phyloP scores from a whole-genome alignment of 306 rosid genomes.

The Datisca glomerata region DNA sequence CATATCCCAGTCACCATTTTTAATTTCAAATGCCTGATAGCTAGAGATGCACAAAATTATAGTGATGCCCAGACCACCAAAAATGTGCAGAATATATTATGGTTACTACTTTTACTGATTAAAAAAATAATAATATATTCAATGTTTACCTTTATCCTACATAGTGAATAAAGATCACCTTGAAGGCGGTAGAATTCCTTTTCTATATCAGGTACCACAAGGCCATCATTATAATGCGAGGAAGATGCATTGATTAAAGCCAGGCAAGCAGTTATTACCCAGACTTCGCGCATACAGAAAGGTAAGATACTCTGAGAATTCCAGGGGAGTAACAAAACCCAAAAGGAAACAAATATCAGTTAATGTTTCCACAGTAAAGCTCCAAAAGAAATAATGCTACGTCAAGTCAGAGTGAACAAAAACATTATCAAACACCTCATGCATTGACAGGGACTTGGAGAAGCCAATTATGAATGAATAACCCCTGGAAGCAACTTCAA shows the following conservation, averaged over 20 bases:
- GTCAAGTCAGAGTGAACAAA: conserved; percentile 4
- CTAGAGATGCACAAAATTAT: no score
- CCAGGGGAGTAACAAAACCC: conserved; percentile 16
- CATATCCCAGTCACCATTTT: no score
- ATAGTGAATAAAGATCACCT: conserved; percentile 87
- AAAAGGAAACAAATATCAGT: conserved; percentile 5
- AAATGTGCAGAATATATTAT: no score
- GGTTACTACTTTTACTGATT: no score
- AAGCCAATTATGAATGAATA: conserved; percentile 85
- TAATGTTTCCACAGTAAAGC: conserved; percentile 15
- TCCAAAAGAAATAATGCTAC: conserved; percentile 6
- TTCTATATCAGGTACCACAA: conserved; percentile 56
- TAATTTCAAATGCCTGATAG: no score
- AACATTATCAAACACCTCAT: conserved; percentile 54
- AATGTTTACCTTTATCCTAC: conserved; percentile 73
- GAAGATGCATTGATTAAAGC: conserved; percentile 60
- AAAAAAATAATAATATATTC: no score
- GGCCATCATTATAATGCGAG: conserved; percentile 60
- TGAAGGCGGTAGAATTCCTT: conserved; percentile 81
- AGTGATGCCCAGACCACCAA: no score
- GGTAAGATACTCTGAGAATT: conserved; percentile 74
- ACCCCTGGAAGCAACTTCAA: conserved; percentile 93
- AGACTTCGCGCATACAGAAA: conserved; percentile 92
- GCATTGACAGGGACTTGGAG: conserved; percentile 68
- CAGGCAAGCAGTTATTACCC: conserved; percentile 87